Percentiles rank a stretch among this genome's conserved stretches.
Conservation (phyloP, 352 stramenopile genomes). For the Saprolegnia diclina region DNA sequence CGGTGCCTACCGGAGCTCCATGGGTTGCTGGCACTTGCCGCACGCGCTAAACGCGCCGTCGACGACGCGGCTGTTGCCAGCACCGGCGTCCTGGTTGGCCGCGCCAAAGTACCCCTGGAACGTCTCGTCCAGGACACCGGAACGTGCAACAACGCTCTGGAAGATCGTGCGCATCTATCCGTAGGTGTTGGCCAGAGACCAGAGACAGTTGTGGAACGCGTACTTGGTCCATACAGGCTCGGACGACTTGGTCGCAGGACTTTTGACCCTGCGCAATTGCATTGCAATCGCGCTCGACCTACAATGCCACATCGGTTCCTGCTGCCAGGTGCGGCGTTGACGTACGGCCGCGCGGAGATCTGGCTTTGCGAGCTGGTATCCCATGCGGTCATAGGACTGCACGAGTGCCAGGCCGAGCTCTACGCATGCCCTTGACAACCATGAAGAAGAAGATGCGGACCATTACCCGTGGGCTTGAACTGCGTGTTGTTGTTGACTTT, state of each 20-base stretch:
- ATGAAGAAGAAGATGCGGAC: slow-evolving; percentile 12
- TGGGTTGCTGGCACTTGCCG: slow-evolving; percentile 28
- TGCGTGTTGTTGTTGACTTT: slow-evolving; percentile 92
- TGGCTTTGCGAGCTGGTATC: slow-evolving; percentile 94
- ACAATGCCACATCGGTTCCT: not conserved
- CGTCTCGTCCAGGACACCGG: slow-evolving; percentile 84
- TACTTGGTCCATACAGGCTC: slow-evolving; percentile 85
- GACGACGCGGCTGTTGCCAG: slow-evolving; percentile 49
- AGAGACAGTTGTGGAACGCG: slow-evolving; percentile 41
- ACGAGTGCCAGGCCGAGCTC: slow-evolving; percentile 84
- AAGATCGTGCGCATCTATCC: slow-evolving; percentile 75
- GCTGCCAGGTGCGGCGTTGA: slow-evolving; percentile 13
- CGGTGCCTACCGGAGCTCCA: slow-evolving; percentile 26
- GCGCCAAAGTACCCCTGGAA: slow-evolving; percentile 85
- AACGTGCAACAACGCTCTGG: slow-evolving; percentile 60
- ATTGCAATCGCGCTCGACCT: slow-evolving; percentile 93
- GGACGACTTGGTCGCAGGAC: slow-evolving; percentile 63
- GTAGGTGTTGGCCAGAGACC: slow-evolving; percentile 34
- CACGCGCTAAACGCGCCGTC: slow-evolving; percentile 36
- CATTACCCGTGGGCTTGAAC: slow-evolving; percentile 91
- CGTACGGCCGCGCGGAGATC: slow-evolving; percentile 83
- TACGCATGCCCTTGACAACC: not conserved
- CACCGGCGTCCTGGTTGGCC: slow-evolving; percentile 46
- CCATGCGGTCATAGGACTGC: slow-evolving; percentile 90
- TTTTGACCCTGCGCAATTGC: slow-evolving; percentile 76